These are phyloP conservation scores for Neocatenulostroma microsporum DNA, from an alignment of 2,329 filamentous ascomycete genomes.

Conservation along the genomic window DNA sequence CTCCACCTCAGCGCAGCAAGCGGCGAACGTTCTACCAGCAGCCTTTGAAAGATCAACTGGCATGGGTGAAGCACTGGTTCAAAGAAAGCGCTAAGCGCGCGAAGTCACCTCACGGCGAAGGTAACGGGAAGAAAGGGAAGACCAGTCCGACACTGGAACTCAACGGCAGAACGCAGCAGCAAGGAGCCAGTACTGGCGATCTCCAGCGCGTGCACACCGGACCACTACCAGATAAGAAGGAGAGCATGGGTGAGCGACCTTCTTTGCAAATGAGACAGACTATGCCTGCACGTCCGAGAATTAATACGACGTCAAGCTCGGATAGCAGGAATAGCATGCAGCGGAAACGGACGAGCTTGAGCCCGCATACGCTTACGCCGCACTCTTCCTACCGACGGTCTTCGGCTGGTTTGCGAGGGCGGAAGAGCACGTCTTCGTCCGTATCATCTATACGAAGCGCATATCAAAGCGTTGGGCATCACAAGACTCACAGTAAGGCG, in stretches of 20 bases:
- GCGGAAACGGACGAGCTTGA: conserved; percentile 47
- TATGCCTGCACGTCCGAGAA: conserved; percentile 34
- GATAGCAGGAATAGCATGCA: conserved; percentile 28
- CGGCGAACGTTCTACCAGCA: conserved; percentile 52
- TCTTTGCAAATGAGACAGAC: conserved; percentile 32
- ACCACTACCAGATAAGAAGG: conserved; percentile 23
- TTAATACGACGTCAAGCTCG: conserved; percentile 35
- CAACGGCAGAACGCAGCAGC: too few relatives aligned
- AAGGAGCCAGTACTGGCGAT: too few relatives aligned
- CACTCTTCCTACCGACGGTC: conserved; percentile 77
- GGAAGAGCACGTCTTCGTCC: conserved; percentile 93
- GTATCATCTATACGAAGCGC: conserved; percentile 89
- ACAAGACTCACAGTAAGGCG: conserved; percentile 77
- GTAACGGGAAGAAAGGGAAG: conserved; percentile 14
- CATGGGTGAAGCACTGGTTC: conserved; percentile 64
- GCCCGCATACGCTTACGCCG: conserved; percentile 76
- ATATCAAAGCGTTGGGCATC: conserved; percentile 53
- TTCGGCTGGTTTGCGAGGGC: conserved; percentile 73
- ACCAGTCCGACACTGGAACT: conserved; percentile 12
- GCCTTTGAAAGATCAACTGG: conserved; percentile 58
- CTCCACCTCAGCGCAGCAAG: conserved; percentile 35
- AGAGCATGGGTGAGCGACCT: conserved; percentile 30
- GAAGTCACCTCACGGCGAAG: conserved; percentile 43
- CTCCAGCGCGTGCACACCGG: conserved; percentile 31
- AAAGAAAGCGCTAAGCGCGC: conserved; percentile 56